Evolutionary conservation across 768 basidiomycete species (phyloP).

Genomic region (Leccinum pellstonianum): DNA sequence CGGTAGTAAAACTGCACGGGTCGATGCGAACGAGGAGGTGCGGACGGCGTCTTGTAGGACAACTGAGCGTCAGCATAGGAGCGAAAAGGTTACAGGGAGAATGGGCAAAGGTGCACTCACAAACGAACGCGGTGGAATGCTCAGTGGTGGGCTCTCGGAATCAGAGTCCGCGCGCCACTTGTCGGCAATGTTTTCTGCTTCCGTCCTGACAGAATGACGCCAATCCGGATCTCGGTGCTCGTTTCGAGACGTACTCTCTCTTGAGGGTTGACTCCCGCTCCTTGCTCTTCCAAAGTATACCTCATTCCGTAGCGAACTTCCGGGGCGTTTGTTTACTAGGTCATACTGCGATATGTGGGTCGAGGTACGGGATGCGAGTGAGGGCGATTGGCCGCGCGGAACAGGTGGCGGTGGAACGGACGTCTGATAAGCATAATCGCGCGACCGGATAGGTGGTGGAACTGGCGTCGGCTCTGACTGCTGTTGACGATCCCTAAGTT

Average conservation of each 20-base stretch:
- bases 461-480: slow-evolving; percentile 14
- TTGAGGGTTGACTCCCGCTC: slow-evolving; percentile 27
- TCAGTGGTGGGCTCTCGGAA: slow-evolving; percentile 11
- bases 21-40: slow-evolving; percentile 10
- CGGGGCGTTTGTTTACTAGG: slow-evolving; percentile 26
- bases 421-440: slow-evolving; percentile 31
- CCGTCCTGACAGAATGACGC: slow-evolving; percentile 21
- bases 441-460: slow-evolving; percentile 27
- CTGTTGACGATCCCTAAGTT: slow-evolving; percentile 14
- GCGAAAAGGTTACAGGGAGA: not conserved
- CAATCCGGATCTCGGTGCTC: slow-evolving; percentile 18
- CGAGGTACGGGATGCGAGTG: slow-evolving; percentile 27
- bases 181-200: slow-evolving; percentile 28
- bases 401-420: slow-evolving; percentile 10
- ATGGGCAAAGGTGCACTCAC: slow-evolving; percentile 14
- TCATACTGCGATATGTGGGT: slow-evolving; percentile 34
- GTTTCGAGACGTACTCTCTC: slow-evolving; percentile 17
- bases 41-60: slow-evolving; percentile 17
- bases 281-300: slow-evolving; percentile 17
- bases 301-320: slow-evolving; percentile 29
- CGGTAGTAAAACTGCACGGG: slow-evolving; percentile 22
- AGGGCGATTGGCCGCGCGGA: slow-evolving; percentile 20
- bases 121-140: slow-evolving; percentile 18
- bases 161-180: slow-evolving; percentile 34
- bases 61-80: slow-evolving; percentile 7